Percentiles rank a stretch among this genome's conserved stretches.
Conservation (phyloP, 2,329 filamentous ascomycete genomes). For the Colletotrichum sp. region DNA sequence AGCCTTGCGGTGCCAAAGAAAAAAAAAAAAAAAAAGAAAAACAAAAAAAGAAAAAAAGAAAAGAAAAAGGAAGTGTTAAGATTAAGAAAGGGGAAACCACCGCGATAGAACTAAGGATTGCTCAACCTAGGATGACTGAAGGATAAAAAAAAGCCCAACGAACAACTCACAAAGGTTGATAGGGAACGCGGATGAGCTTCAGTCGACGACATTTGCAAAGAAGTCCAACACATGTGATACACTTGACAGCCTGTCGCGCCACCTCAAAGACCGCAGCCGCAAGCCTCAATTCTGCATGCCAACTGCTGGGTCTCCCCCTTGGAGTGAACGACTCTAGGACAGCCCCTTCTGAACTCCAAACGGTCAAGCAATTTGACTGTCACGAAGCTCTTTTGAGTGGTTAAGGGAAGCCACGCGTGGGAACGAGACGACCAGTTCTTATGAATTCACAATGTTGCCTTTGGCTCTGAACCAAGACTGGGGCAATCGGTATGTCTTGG, state of each 20-base stretch:
- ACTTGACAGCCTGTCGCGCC: background rate
- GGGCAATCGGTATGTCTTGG: background rate
- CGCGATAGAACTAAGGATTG: background rate
- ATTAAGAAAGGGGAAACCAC: background rate
- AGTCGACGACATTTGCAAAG: background rate
- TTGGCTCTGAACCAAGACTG: background rate
- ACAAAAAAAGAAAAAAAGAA: too few relatives aligned
- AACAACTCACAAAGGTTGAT: background rate
- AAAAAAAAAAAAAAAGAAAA: too few relatives aligned
- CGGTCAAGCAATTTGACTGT: background rate
- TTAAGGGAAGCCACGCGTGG: background rate
- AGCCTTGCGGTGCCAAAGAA: background rate
- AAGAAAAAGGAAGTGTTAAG: background rate
- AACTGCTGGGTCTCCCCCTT: background rate
- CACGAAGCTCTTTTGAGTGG: background rate
- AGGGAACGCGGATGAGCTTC: background rate
- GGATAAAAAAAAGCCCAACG: background rate
- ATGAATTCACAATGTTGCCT: background rate
- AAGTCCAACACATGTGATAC: background rate
- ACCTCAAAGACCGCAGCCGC: background rate
- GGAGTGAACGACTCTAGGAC: background rate
- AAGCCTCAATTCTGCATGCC: background rate
- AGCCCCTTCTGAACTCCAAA: background rate
- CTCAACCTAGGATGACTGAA: background rate
- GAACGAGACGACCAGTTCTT: background rate